phyloP scores from a whole-genome alignment of 495 filamentous ascomycete genomes.

The Bathelium albidoporum region DNA sequence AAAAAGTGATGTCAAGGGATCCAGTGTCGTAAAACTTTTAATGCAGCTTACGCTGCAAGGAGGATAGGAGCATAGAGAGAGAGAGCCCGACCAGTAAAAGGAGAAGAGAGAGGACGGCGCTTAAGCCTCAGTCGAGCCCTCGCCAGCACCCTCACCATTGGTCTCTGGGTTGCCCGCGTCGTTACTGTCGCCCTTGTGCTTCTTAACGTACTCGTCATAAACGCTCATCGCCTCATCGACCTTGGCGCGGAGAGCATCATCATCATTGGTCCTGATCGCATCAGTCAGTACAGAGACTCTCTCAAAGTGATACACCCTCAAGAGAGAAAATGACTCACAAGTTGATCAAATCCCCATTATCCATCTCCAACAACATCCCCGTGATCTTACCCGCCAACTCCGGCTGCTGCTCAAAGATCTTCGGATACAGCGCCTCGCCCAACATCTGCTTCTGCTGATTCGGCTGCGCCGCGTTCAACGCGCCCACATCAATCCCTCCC shows the following conservation, averaged over 20 bases:
- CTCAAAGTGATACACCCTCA: slow-evolving; percentile 7
- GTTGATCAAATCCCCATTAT: slow-evolving; percentile 81
- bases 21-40: too few species aligned
- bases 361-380: slow-evolving; percentile 99
- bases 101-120: neutral
- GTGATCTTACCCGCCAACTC: slow-evolving; percentile 98
- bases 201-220: slow-evolving; percentile 97
- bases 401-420: slow-evolving; percentile 87
- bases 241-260: slow-evolving; percentile 80
- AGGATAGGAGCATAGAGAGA: neutral
- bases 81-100: neutral
- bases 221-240: slow-evolving; percentile 93
- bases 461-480: slow-evolving; percentile 46
- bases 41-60: neutral
- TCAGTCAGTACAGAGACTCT: slow-evolving; percentile 24
- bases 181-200: slow-evolving; percentile 38
- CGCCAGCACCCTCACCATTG: slow-evolving; percentile 11
- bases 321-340: slow-evolving; percentile 61
- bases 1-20: too few species aligned
- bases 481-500: slow-evolving; percentile 31
- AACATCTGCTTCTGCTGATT: slow-evolving; percentile 94
- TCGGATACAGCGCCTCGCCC: slow-evolving; percentile 93
- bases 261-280: slow-evolving; percentile 67
- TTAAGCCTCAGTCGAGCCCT: neutral
- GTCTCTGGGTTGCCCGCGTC: slow-evolving; percentile 2